Evolutionary conservation across 768 basidiomycete genomes (phyloP).

Genomic region (Tulasnella sp.): DNA sequence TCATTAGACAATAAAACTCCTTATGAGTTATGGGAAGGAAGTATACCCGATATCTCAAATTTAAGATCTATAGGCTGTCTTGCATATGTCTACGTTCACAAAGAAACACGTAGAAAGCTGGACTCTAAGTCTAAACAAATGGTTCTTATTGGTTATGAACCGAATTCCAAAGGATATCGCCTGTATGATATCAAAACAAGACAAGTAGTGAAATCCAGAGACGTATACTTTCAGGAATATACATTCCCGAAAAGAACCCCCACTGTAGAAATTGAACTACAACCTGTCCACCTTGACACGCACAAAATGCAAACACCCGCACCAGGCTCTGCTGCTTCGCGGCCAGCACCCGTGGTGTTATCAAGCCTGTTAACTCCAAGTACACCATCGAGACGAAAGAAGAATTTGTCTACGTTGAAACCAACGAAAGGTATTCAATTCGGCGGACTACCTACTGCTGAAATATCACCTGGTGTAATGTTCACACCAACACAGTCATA

Average conservation of each 20-base stretch:
- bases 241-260: slow-evolving; percentile 16
- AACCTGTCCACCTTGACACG: not conserved
- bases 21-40: slow-evolving; percentile 17
- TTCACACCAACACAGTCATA: too few relatives aligned
- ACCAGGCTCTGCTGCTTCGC: not conserved
- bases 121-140: slow-evolving; percentile 17
- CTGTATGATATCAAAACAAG: slow-evolving; percentile 17
- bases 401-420: too few relatives aligned
- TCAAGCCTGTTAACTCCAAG: not conserved
- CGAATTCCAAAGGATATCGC: slow-evolving; percentile 21
- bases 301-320: not conserved
- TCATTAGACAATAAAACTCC: slow-evolving; percentile 15
- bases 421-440: not conserved
- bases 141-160: slow-evolving; percentile 20
- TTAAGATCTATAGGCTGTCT: slow-evolving; percentile 22
- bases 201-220: slow-evolving; percentile 13
- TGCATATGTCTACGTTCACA: slow-evolving; percentile 19
- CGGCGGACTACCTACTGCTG: not conserved
- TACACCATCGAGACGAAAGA: not conserved
- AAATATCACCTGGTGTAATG: too few relatives aligned
- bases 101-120: slow-evolving; percentile 19
- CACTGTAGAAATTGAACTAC: not conserved
- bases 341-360: not conserved
- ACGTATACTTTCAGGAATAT: slow-evolving; percentile 4
- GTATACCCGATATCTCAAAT: slow-evolving; percentile 18